Conservation (phyloP, 208 protist genomes). For the Leishmania braziliensis region DNA sequence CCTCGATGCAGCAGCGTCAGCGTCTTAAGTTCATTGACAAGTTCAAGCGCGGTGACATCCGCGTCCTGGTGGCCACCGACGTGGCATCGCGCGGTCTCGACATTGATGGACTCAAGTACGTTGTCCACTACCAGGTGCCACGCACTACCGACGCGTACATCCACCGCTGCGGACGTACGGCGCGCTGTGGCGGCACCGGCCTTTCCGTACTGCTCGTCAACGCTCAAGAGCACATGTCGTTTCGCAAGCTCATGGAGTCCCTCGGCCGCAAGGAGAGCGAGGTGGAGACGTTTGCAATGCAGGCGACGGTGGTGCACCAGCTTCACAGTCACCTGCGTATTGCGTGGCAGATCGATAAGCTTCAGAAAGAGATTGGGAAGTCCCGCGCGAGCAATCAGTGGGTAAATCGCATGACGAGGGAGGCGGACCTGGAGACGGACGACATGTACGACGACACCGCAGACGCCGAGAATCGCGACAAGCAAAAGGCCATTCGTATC, state of each 20-base stretch:
- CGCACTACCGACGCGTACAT: constrained; percentile 95
- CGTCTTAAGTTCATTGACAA: constrained; percentile 97
- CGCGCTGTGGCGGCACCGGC: constrained; percentile 86
- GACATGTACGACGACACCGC: constrained; percentile 85
- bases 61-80: constrained; percentile 92
- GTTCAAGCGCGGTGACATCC: constrained; percentile 74
- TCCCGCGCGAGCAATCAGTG: constrained; percentile 63
- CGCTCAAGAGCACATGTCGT: constrained; percentile 89
- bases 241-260: constrained; percentile 82
- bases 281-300: constrained; percentile 82
- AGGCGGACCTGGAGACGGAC: constrained; percentile 80
- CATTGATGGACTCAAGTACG: constrained; percentile 95
- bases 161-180: constrained; percentile 97
- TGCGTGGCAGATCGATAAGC: constrained; percentile 87
- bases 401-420: constrained; percentile 74
- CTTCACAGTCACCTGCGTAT: constrained; percentile 76
- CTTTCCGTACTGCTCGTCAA: constrained; percentile 84
- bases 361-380: constrained; percentile 87
- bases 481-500: constrained; percentile 78
- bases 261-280: constrained; percentile 58
- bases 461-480: constrained; percentile 67
- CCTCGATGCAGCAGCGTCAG: constrained; percentile 97
- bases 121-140: constrained; percentile 98
- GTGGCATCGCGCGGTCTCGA: constrained; percentile 95
- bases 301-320: constrained; percentile 82